phyloP scores from a whole-genome alignment of 352 stramenopile genomes.

The Phytopythium oedochilum region DNA sequence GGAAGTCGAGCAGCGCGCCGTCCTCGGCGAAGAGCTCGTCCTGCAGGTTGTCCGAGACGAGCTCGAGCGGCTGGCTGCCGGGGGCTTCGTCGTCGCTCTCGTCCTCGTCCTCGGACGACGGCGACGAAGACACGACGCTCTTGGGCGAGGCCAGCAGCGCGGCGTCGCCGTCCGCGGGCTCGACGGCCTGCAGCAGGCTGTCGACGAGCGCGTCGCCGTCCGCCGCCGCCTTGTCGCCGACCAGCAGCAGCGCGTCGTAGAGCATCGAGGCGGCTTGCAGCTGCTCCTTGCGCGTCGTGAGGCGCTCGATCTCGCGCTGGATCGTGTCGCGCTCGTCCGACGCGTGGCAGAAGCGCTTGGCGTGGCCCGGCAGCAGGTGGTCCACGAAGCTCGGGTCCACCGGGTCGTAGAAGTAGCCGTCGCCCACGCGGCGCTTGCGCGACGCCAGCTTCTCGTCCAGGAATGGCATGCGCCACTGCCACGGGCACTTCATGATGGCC shows the following conservation, averaged over 20 bases:
- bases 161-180: constrained; percentile 58
- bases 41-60: constrained; percentile 75
- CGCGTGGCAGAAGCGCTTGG: constrained; percentile 81
- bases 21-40: constrained; percentile 70
- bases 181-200: constrained; percentile 71
- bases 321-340: constrained; percentile 82
- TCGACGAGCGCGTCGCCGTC: constrained; percentile 48
- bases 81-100: constrained; percentile 13
- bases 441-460: constrained; percentile 77
- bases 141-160: constrained; percentile 48
- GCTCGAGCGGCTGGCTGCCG: constrained; percentile 38
- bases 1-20: constrained; percentile 63
- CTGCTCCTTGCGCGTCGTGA: constrained; percentile 70
- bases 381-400: constrained; percentile 85
- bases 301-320: constrained; percentile 73
- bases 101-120: constrained; percentile 37
- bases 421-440: constrained; percentile 80
- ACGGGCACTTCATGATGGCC: constrained; percentile 86
- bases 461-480: constrained; percentile 85
- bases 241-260: constrained; percentile 28
- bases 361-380: constrained; percentile 70
- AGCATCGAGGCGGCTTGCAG: constrained; percentile 21
- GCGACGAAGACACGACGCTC: constrained; percentile 51
- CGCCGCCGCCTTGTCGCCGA: constrained; percentile 13
- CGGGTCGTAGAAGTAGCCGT: constrained; percentile 81